Conservation (phyloP, 176 grass and related monocot genomes). For the Carex myosuroides region DNA sequence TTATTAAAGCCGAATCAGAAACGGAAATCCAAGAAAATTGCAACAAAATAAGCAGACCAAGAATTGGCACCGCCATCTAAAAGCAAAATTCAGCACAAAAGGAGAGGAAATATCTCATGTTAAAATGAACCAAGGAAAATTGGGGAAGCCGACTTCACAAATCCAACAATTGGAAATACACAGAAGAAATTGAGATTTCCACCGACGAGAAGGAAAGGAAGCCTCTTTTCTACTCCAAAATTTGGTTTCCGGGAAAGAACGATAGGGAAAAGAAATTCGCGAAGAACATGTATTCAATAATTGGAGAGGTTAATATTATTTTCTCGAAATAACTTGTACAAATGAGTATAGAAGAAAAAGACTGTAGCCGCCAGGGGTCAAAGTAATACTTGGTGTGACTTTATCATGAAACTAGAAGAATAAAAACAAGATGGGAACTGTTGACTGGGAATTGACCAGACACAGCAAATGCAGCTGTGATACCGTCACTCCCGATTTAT, state of each 20-base stretch:
- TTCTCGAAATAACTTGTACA: not conserved
- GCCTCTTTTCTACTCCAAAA: not conserved
- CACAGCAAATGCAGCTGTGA: not conserved
- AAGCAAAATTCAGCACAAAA: conserved; percentile 6
- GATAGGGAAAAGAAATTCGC: not conserved
- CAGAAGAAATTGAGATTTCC: not conserved
- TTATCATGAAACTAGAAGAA: not conserved
- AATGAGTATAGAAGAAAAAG: not conserved
- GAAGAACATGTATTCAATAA: not conserved
- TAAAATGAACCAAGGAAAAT: not conserved
- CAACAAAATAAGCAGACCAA: conserved; percentile 31
- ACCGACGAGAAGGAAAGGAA: not conserved
- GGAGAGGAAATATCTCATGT: not conserved
- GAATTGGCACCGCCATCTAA: conserved; percentile 22
- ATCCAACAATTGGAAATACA: not conserved
- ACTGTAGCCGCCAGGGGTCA: conserved; percentile 11
- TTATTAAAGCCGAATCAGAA: conserved; percentile 19
- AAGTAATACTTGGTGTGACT: not conserved
- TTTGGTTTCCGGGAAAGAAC: not conserved
- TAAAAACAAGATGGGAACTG: not conserved
- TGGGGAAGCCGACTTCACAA: not conserved
- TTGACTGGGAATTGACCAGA: not conserved
- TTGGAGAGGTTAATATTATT: not conserved
- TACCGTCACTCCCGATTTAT: not conserved
- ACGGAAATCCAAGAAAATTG: conserved; percentile 29